Evolutionary conservation across 2,329 filamentous ascomycete genomes (phyloP).

Genomic region (Paecilomyces sp.): DNA sequence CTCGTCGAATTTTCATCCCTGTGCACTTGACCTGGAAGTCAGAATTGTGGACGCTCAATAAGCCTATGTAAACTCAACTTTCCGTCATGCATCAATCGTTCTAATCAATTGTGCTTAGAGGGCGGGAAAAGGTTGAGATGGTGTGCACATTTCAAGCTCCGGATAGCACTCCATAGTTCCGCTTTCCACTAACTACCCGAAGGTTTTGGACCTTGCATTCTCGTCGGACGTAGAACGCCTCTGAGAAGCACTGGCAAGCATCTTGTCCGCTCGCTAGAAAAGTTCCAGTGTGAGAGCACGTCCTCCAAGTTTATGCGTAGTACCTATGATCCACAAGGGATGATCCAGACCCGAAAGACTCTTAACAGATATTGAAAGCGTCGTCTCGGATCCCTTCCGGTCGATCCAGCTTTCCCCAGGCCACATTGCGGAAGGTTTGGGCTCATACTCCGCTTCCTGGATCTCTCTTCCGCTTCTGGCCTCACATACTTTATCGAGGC

Average conservation of each 20-base stretch:
- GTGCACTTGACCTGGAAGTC: neutral
- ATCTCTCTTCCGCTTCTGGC: neutral
- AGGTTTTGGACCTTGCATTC: neutral
- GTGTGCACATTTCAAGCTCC: too few relatives aligned
- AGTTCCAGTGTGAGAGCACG: neutral
- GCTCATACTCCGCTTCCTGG: neutral
- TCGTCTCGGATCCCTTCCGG: constrained; percentile 9
- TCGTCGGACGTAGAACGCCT: neutral
- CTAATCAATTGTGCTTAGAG: too few relatives aligned
- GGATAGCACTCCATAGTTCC: too few relatives aligned
- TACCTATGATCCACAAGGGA: neutral
- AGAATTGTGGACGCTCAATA: neutral
- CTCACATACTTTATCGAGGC: neutral
- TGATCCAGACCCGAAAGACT: constrained; percentile 6
- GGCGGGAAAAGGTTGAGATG: too few relatives aligned
- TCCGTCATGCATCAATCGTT: too few relatives aligned
- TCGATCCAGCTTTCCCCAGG: neutral
- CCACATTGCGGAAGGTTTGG: neutral
- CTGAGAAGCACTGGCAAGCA: neutral
- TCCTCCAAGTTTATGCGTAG: neutral
- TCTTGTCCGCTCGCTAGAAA: neutral
- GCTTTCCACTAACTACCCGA: neutral
- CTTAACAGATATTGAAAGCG: constrained; percentile 10
- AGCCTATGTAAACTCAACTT: neutral
- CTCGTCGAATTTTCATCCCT: neutral